A percentile compares a stretch with the other conserved stretches of the same genome.
These are phyloP conservation scores for Papilionanthe hybrid DNA, from an alignment of 116 monocot species.

Conservation along the genomic window DNA sequence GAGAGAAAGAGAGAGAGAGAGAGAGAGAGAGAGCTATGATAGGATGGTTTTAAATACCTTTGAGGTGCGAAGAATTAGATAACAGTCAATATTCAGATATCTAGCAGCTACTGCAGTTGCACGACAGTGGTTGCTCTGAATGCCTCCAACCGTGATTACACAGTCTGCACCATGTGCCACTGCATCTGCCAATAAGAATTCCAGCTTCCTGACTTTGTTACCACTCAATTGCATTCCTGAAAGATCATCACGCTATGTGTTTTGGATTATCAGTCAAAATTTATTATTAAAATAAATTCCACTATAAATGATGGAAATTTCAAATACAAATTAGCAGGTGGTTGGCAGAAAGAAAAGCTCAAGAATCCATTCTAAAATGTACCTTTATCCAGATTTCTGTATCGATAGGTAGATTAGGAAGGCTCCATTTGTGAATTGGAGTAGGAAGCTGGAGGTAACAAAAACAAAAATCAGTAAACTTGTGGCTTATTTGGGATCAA, in stretches of 20 bases:
- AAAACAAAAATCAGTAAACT: background rate
- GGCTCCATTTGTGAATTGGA: conserved; percentile 96
- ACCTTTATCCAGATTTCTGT: conserved; percentile 99
- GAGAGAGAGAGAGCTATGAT: background rate
- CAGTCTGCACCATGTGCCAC: conserved; percentile 80
- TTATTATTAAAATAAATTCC: background rate
- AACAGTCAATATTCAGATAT: conserved; percentile 90
- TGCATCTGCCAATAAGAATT: conserved; percentile 91
- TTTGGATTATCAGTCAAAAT: conserved; percentile 9
- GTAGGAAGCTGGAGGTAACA: conserved; percentile 59
- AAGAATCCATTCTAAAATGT: background rate
- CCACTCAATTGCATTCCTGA: conserved; percentile 99
- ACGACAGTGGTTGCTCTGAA: conserved; percentile 97
- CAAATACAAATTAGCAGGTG: background rate
- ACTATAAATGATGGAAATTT: conserved; percentile 7
- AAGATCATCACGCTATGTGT: conserved; percentile 81
- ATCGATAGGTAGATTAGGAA: conserved; percentile 72
- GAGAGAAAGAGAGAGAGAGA: background rate
- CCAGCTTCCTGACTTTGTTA: conserved; percentile 93
- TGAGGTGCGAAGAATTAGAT: conserved; percentile 85
- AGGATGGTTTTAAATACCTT: conserved; percentile 43
- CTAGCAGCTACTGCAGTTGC: conserved; percentile 96
- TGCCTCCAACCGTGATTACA: conserved; percentile 89
- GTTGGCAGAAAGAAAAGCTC: background rate
- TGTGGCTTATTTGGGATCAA: no score